A percentile compares a stretch with the other conserved stretches of the same genome.
Conservation (phyloP, 2,329 filamentous ascomycete genomes). For the Chaetomium sp. region DNA sequence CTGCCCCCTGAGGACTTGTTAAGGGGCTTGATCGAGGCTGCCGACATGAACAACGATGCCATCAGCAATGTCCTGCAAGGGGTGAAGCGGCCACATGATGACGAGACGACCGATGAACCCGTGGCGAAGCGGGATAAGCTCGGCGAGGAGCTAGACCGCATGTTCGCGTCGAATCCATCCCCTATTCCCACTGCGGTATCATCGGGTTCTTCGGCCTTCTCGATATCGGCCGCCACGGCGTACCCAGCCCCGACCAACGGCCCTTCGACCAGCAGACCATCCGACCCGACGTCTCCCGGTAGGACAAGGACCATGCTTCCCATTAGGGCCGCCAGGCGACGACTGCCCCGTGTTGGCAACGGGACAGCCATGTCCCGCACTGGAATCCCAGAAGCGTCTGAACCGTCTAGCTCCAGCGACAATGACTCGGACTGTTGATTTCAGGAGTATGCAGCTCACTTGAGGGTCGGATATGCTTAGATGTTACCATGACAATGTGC, state of each 20-base stretch:
- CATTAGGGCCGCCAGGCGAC: slow-evolving; percentile 7
- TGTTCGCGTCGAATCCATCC: slow-evolving; percentile 22
- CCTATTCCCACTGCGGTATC: background rate
- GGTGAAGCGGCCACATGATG: slow-evolving; percentile 33
- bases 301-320: slow-evolving; percentile 16
- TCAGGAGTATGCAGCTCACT: too few relatives aligned
- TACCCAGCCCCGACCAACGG: background rate
- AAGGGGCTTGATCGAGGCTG: slow-evolving; percentile 30
- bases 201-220: background rate
- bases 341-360: slow-evolving; percentile 5
- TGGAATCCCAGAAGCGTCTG: background rate
- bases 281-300: background rate
- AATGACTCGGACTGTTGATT: background rate
- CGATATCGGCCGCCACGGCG: background rate
- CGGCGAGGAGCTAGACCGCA: slow-evolving; percentile 36
- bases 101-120: slow-evolving; percentile 35
- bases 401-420: background rate
- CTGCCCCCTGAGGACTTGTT: slow-evolving; percentile 29
- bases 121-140: slow-evolving; percentile 38
- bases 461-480: background rate
- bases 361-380: background rate
- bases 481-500: background rate
- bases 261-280: background rate
- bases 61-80: slow-evolving; percentile 25
- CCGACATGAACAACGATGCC: slow-evolving; percentile 17